Base-by-base conservation (phyloP, 2,329 filamentous ascomycete species). In the Tolypocladium ophioglossoides region DNA sequence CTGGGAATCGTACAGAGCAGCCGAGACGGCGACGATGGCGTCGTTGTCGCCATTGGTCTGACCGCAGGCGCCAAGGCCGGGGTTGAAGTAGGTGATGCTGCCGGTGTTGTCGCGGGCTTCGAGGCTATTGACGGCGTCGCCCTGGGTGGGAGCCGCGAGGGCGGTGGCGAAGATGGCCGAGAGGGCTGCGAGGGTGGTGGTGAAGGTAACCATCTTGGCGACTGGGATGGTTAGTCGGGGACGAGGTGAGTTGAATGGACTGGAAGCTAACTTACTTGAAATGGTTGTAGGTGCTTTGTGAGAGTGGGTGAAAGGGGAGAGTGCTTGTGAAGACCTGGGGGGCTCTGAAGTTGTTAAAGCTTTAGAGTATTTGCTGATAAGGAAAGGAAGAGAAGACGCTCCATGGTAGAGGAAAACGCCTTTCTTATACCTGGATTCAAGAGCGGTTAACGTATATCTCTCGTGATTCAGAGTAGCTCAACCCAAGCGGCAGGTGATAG, bases 31-130 rank as follows among this genome's bases (percentile, higher is more conserved):
- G 38, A 80, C 84, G 41, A 91, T 79, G 54, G 77, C 64, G 54
- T 90, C 84, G 9, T 66, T 68, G 9, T 75, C 72, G 1, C 64
- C 68, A 52, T 79, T 82, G 1, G 70, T 74, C 35, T 78, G 68
- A 6, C 87, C 88, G 64, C 89, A 92, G 0, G 87, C 83, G 14
- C 88, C 87, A 4, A 89, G 74, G 4, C 69, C 74, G 0, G 85
- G 80, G 20, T 73, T 71, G 66, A 87, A 91, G 71, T 84, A 91
- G 20, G 70, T 64, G 27, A 60, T 49, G 24, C 39, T 30, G 37
- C 60, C 60, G 14, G 40, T 49, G 50, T 35, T 47, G 8, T 34
- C 14, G 22, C 51, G 51, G 22, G 30, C 16, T 10, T 38, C 8
- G 37, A 56, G n/a, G 11, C 12, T 3, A 18, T 35, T 10, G 22